Evolutionary conservation across 371 early-diverging fungal species (phyloP), one percentile per base, ranked within the genome.

Genomic region (Blakeslea trispora): DNA sequence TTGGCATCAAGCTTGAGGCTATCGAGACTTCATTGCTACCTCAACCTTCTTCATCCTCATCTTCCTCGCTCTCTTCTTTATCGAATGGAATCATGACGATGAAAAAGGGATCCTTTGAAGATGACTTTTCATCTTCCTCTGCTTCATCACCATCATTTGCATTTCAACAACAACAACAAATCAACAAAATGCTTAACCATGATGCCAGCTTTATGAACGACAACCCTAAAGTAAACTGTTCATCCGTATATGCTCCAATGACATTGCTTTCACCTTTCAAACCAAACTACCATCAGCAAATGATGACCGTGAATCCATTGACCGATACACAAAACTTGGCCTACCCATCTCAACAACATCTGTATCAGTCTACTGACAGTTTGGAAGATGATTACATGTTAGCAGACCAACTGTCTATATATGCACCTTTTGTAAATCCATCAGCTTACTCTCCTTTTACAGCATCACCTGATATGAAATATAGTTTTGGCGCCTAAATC

Each of bases 221-320:
- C 23, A 54, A 28, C 46, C 46, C 18, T 18, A 40, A 39, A 39
- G 19, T 57, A 72, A 11, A 57, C 68, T 37, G 68, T 39, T 41
- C 28, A 37, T 21, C 11, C 28, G 7, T 24, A 40, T 32, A 34
- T 21, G 10, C 34, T 21, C 46, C 72, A 2, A 55, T 65, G 40
- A 72, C 67, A 0, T 41, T 71, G 10, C 53, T 71, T 23, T 76
- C 78, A 9, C 59, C 71, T 17, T 70, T 71, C 47, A 71, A 72
- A 45, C 72, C 75, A 10, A 32, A 48, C 14, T 55, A 49, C 21
- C 63, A 58, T 47, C 50, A 63, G 32, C 48, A 49, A 34, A 37
- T 37, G n/a, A n/a, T n/a, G n/a, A n/a, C n/a, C n/a, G n/a, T n/a
- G 37, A 37, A 28, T 28, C 37, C 37, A 3, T 9, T 37, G 44